phyloP scores from a whole-genome alignment of 1,284 basidiomycete genomes.

The Ganoderma multipileum region DNA sequence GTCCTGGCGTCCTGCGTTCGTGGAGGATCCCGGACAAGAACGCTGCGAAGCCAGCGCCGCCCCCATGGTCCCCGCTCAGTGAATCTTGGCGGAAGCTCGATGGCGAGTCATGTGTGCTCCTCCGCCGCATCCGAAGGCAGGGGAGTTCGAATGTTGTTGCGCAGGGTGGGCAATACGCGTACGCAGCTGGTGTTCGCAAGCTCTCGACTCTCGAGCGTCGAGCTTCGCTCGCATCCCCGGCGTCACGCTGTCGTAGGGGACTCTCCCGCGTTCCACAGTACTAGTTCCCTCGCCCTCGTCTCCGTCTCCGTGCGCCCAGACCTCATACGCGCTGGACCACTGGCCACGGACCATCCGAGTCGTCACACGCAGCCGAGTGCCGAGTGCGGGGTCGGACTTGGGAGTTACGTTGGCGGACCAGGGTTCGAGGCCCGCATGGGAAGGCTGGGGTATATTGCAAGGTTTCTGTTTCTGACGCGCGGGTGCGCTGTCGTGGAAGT shows the following conservation, averaged over 20 bases:
- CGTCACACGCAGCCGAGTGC: background rate
- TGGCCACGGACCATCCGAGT: background rate
- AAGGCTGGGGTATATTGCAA: background rate
- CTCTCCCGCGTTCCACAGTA: background rate
- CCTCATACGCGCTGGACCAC: background rate
- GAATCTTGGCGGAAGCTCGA: background rate
- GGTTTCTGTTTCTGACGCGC: background rate
- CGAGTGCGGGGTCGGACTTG: background rate
- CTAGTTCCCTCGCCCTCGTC: slow-evolving; percentile 3
- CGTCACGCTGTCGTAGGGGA: background rate
- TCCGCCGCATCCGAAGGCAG: slow-evolving; percentile 17
- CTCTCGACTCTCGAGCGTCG: background rate
- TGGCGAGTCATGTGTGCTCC: slow-evolving; percentile 24
- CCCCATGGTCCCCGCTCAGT: background rate
- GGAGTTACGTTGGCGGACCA: background rate
- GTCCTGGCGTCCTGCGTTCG: background rate
- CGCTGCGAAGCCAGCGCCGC: background rate
- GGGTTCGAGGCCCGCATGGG: background rate
- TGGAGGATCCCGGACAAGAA: slow-evolving; percentile 1
- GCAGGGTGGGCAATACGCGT: background rate
- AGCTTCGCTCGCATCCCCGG: background rate
- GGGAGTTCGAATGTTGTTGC: background rate
- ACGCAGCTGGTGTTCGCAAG: background rate
- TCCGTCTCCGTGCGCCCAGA: background rate
- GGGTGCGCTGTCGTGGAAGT: background rate